Conservation (phyloP, 2,329 filamentous ascomycete genomes). For the Colletotrichum tamarilloi region DNA sequence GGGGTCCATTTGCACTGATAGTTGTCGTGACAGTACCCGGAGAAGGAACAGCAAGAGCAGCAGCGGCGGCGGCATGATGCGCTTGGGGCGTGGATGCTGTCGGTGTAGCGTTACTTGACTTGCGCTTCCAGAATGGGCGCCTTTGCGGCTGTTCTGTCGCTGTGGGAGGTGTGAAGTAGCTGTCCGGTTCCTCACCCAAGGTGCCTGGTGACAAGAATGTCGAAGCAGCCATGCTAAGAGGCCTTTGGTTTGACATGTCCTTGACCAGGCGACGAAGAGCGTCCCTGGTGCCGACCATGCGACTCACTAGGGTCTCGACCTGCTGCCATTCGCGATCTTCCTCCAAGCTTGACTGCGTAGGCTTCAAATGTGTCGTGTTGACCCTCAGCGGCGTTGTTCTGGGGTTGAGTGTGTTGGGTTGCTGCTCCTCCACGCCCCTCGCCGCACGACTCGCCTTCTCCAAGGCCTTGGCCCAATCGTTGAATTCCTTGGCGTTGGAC, state of each 20-base stretch:
- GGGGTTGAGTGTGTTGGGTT: slow-evolving; percentile 28
- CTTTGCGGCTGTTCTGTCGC: slow-evolving; percentile 60
- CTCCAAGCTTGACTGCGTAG: slow-evolving; percentile 51
- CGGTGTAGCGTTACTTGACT: slow-evolving; percentile 73
- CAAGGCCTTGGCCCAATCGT: slow-evolving; percentile 86
- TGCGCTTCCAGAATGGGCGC: slow-evolving; percentile 92
- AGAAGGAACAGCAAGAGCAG: slow-evolving; percentile 55
- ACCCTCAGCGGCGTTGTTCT: slow-evolving; percentile 41
- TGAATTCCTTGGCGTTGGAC: slow-evolving; percentile 84
- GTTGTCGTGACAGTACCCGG: slow-evolving; percentile 49
- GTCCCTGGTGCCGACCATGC: slow-evolving; percentile 88
- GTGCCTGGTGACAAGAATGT: slow-evolving; percentile 51
- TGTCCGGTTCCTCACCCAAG: slow-evolving; percentile 59
- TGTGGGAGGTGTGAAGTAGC: slow-evolving; percentile 60
- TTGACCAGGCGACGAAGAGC: slow-evolving; percentile 87
- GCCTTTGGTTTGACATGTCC: slow-evolving; percentile 79
- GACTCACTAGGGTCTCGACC: slow-evolving; percentile 86
- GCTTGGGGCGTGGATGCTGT: slow-evolving; percentile 53
- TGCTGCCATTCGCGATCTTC: slow-evolving; percentile 89
- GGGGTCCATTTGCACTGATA: slow-evolving; percentile 45
- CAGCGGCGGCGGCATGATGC: slow-evolving; percentile 49
- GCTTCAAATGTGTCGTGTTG: slow-evolving; percentile 41
- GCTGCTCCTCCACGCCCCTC: slow-evolving; percentile 56
- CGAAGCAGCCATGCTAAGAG: slow-evolving; percentile 44
- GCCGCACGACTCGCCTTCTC: slow-evolving; percentile 81